A percentile compares a stretch with the other conserved stretches of the same genome.
Conservation (phyloP, 2,329 filamentous ascomycete species). For the Nectriaceae sp. region DNA sequence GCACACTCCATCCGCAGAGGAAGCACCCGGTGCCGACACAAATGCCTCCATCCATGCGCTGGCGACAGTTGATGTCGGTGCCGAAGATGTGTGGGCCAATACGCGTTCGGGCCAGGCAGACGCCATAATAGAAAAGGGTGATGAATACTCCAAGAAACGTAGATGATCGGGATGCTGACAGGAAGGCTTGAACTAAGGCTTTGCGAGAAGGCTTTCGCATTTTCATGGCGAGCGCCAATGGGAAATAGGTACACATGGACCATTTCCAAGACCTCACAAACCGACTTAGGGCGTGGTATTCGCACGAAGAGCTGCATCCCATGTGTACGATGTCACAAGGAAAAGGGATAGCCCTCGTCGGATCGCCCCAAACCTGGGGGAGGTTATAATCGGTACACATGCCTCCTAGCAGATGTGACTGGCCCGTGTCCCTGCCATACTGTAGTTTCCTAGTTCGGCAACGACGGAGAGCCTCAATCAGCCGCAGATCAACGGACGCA, state of each 20-base stretch:
- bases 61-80: conserved; percentile 46
- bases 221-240: conserved; percentile 69
- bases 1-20: conserved; percentile 79
- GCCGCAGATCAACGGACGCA: conserved; percentile 72
- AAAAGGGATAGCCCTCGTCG: conserved; percentile 67
- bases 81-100: conserved; percentile 70
- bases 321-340: conserved; percentile 86
- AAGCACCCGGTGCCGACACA: conserved; percentile 73
- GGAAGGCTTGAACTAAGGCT: conserved; percentile 53
- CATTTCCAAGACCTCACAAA: conserved; percentile 72
- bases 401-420: conserved; percentile 64
- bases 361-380: conserved; percentile 74
- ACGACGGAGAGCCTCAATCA: conserved; percentile 73
- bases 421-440: conserved; percentile 74
- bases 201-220: conserved; percentile 48
- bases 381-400: conserved; percentile 74
- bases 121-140: conserved; percentile 79
- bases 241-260: conserved; percentile 76
- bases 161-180: conserved; percentile 69
- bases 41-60: conserved; percentile 61
- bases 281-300: conserved; percentile 69
- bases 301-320: conserved; percentile 72
- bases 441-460: conserved; percentile 63
- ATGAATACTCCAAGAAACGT: conserved; percentile 79
- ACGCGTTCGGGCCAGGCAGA: conserved; percentile 75